Evolutionary conservation across 768 basidiomycete genomes (phyloP).

Genomic region (Tricholomella constricta): DNA sequence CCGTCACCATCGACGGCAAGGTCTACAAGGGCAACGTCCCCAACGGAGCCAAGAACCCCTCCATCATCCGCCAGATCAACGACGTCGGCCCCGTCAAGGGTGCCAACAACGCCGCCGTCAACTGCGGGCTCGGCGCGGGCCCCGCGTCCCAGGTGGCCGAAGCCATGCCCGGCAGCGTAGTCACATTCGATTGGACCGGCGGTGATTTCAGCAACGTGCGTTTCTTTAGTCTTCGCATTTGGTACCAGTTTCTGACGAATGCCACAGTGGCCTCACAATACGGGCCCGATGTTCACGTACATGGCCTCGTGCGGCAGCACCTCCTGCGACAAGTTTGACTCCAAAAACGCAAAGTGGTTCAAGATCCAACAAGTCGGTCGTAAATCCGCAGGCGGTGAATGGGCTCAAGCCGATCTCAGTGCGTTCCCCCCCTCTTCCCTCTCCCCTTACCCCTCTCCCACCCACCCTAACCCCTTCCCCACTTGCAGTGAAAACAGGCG

Average conservation of each 20-base stretch:
- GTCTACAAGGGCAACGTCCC: constrained; percentile 39
- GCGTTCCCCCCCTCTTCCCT: constrained; percentile 22
- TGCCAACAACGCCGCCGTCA: constrained; percentile 53
- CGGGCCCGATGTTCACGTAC: constrained; percentile 74
- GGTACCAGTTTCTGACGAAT: not conserved
- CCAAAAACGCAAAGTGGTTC: constrained; percentile 67
- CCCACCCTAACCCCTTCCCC: not conserved
- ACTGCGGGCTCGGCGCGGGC: constrained; percentile 59
- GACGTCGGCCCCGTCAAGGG: constrained; percentile 49
- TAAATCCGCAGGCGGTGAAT: constrained; percentile 36
- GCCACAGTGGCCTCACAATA: constrained; percentile 51
- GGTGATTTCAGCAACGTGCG: constrained; percentile 40
- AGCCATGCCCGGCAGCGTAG: constrained; percentile 56
- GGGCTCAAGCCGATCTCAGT: constrained; percentile 61
- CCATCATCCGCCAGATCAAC: constrained; percentile 44
- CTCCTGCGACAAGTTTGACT: constrained; percentile 61
- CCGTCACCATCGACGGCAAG: constrained; percentile 41
- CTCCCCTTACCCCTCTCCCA: not conserved
- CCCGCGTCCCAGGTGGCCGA: constrained; percentile 50
- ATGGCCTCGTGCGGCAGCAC: constrained; percentile 63
- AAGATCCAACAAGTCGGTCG: constrained; percentile 62
- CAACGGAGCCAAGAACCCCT: constrained; percentile 21
- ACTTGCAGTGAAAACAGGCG: constrained; percentile 38
- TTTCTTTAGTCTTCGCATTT: not conserved
- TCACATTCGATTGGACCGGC: constrained; percentile 61